Evolutionary conservation across 495 filamentous ascomycete genomes (phyloP).

Genomic region (Daldinia caldariorum): DNA sequence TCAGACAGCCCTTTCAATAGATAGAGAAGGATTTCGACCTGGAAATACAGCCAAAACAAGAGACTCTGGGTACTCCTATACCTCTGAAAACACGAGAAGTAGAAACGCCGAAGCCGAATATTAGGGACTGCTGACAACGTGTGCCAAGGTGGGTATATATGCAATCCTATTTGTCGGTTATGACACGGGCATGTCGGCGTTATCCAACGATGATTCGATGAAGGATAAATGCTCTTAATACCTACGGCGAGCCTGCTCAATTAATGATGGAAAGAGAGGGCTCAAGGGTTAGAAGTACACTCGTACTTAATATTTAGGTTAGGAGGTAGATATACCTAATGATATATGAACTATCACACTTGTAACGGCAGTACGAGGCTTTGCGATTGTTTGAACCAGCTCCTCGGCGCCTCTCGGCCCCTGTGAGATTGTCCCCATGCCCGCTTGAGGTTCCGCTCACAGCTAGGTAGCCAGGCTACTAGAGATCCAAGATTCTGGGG

Average conservation of each 20-base stretch:
- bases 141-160: constrained; percentile 41
- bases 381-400: constrained; percentile 8
- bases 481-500: constrained; percentile 36
- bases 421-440: constrained; percentile 20
- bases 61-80: not conserved
- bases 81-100: constrained; percentile 12
- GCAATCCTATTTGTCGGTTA: constrained; percentile 37
- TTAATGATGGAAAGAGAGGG: constrained; percentile 11
- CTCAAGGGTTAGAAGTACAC: constrained; percentile 29
- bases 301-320: constrained; percentile 30
- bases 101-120: constrained; percentile 36
- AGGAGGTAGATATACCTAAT: constrained; percentile 7
- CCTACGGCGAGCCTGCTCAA: constrained; percentile 24
- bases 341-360: constrained; percentile 29
- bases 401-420: constrained; percentile 6
- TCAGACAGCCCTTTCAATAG: constrained; percentile 6
- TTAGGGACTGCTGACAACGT: constrained; percentile 34
- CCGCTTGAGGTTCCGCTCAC: constrained; percentile 25
- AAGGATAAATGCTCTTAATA: constrained; percentile 26
- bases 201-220: constrained; percentile 15
- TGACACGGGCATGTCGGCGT: constrained; percentile 31
- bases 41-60: constrained; percentile 19
- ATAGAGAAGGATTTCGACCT: constrained; percentile 11
- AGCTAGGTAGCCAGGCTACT: constrained; percentile 18
- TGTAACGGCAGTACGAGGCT: constrained; percentile 27